Conservation (phyloP, 2,329 filamentous ascomycete genomes). For the Hawksworthiomyces lignivorus region DNA sequence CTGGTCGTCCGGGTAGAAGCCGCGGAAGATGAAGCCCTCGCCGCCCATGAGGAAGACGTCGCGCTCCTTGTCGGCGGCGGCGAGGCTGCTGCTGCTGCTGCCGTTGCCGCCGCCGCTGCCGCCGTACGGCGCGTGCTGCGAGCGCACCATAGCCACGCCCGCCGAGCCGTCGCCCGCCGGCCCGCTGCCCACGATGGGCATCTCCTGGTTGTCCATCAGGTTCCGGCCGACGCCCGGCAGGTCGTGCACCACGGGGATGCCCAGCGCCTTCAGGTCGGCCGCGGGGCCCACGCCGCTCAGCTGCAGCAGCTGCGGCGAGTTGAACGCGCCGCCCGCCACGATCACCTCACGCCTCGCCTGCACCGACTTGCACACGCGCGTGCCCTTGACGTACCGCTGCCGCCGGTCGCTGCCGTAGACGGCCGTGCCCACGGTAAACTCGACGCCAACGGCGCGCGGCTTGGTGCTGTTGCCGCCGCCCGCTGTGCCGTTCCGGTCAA, state of each 20-base stretch:
- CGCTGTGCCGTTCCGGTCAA: slow-evolving; percentile 13
- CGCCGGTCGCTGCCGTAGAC: slow-evolving; percentile 28
- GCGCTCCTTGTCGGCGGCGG: no score
- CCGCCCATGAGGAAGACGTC: no score
- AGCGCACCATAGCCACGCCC: no score
- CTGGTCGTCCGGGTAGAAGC: slow-evolving; percentile 43
- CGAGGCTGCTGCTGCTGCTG: no score
- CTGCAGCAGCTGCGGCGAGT: slow-evolving; percentile 44
- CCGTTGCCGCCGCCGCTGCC: no score
- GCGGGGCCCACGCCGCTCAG: slow-evolving; percentile 20
- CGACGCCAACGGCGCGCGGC: slow-evolving; percentile 26
- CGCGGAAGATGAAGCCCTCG: slow-evolving; percentile 41
- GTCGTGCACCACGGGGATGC: slow-evolving; percentile 37
- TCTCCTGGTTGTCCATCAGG: slow-evolving; percentile 36
- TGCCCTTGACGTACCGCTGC: slow-evolving; percentile 20
- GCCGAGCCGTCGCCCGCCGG: slow-evolving; percentile 46
- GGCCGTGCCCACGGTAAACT: slow-evolving; percentile 25
- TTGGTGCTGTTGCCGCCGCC: slow-evolving; percentile 4
- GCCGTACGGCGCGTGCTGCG: no score
- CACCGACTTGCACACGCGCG: slow-evolving; percentile 14
- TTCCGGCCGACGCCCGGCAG: slow-evolving; percentile 44
- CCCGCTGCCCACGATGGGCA: slow-evolving; percentile 20
- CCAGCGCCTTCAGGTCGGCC: slow-evolving; percentile 30
- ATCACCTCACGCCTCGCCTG: slow-evolving; percentile 37
- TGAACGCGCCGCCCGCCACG: slow-evolving; percentile 41